Evolutionary conservation across 768 basidiomycete species (phyloP).

Genomic region (Termitomyces sp.): DNA sequence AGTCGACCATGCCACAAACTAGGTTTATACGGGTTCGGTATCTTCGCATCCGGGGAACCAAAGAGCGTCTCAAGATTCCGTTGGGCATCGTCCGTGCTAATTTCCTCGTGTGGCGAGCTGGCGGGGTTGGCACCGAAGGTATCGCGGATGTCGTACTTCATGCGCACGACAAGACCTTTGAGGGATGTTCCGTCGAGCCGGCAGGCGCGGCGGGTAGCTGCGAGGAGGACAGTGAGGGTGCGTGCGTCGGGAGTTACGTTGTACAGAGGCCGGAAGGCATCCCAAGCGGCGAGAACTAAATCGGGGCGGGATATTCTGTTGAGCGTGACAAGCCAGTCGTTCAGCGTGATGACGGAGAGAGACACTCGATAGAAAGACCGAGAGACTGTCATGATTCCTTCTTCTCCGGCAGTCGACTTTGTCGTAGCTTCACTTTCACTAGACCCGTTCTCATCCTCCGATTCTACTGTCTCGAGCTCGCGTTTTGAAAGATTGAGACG

Average conservation of each 20-base stretch:
- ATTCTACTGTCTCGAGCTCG: constrained; percentile 20
- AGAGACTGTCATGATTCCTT: neutral
- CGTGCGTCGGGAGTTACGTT: constrained; percentile 44
- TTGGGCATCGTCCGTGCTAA: neutral
- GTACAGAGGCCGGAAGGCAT: constrained; percentile 56
- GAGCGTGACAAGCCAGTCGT: constrained; percentile 43
- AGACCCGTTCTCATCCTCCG: neutral
- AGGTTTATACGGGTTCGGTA: constrained; percentile 12
- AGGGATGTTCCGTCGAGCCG: constrained; percentile 45
- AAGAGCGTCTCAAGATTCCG: neutral
- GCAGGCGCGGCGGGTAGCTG: constrained; percentile 48
- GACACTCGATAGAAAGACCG: constrained; percentile 2
- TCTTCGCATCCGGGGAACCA: neutral
- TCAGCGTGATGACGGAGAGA: constrained; percentile 18
- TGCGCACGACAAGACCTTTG: constrained; percentile 40
- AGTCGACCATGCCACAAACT: constrained; percentile 16
- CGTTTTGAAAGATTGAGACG: constrained; percentile 1
- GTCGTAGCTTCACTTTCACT: neutral
- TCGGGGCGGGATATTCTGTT: constrained; percentile 52
- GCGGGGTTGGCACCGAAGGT: neutral
- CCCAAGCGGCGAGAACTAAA: constrained; percentile 61
- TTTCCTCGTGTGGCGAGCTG: neutral
- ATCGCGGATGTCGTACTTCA: constrained; percentile 15
- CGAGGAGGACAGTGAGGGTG: constrained; percentile 57
- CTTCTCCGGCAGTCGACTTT: neutral